Base-by-base conservation (phyloP, 2,329 filamentous ascomycete genomes). In the Colletotrichum horii region DNA sequence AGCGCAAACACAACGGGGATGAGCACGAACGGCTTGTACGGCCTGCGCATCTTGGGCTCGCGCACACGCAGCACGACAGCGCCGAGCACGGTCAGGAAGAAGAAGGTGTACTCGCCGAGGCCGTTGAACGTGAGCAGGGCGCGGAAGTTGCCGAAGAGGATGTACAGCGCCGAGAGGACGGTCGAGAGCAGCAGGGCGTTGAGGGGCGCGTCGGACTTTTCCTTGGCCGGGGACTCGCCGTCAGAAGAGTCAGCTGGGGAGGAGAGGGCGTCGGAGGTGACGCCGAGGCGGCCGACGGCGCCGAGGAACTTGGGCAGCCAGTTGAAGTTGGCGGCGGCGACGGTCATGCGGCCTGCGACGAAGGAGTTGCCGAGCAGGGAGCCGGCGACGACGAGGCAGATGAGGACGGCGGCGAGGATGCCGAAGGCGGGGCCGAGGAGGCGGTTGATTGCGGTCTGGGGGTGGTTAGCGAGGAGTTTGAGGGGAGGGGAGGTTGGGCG, bases 341-440 rank as follows among this genome's bases (percentile, higher is more conserved):
- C 89, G 0, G 90, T 88, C 87, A 93, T 91, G 32, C 91, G 88
- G 11, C 91, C 89, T 0, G 89, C 89, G 0, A 93, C 88, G 77
- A 93, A 93, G 0, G 91, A 91, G 80, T 93, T 93, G 28, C 91
- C 90, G 0, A 92, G 88, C 0, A 93, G 84, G 1, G 91, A 92
- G 3, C 91, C 91, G 1, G 90, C 90, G 6, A 92, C 91, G 0
- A 92, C 91, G 0, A 92, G 81, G 76, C 90, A 92, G 55, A 93
- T 90, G 2, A 93, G 81, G 0, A 89, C 78, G 2, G 91, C 91
- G 3, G 91, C 87, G 0, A 88, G 76, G 52, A 91, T 86, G 6
- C 91, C 91, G 65, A 89, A 89, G 0, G 82, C 85, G 0, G 83
- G 85, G 3, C 91, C 91, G 2, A 93, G 80, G 2, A 93, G 88